phyloP scores from a whole-genome alignment of 768 basidiomycete species.

The Lactifluus rugatus region DNA sequence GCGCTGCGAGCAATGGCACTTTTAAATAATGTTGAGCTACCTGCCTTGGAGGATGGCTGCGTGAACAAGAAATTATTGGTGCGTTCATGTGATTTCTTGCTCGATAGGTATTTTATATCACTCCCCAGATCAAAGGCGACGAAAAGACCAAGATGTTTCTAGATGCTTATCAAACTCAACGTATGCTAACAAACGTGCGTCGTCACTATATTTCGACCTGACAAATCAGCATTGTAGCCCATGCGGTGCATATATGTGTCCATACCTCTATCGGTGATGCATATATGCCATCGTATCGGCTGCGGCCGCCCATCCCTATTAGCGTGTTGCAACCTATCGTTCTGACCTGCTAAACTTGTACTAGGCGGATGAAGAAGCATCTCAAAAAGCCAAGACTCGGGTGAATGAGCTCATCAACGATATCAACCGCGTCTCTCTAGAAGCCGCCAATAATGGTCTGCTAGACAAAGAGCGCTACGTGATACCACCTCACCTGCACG shows the following conservation, averaged over 20 bases:
- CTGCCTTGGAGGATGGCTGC: constrained; percentile 50
- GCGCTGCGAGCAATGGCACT: constrained; percentile 68
- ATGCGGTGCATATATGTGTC: neutral
- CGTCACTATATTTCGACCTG: constrained; percentile 4
- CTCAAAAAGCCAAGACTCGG: constrained; percentile 51
- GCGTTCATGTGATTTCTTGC: constrained; percentile 30
- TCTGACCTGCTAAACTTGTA: constrained; percentile 9
- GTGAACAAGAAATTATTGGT: constrained; percentile 61
- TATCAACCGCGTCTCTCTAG: constrained; percentile 63
- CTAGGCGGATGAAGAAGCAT: constrained; percentile 63
- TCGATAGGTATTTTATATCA: constrained; percentile 28
- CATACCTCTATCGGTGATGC: neutral
- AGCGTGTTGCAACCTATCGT: neutral
- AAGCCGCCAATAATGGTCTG: constrained; percentile 63
- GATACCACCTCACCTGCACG: constrained; percentile 93
- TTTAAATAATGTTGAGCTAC: constrained; percentile 54
- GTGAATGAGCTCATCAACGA: constrained; percentile 59
- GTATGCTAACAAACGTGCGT: constrained; percentile 76
- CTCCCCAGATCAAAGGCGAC: constrained; percentile 83
- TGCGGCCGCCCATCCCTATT: neutral
- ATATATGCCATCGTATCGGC: neutral
- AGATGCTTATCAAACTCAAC: constrained; percentile 73
- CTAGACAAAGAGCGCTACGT: constrained; percentile 81
- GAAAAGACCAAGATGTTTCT: constrained; percentile 87
- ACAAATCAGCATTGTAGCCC: constrained; percentile 6